Conservation (phyloP, 495 filamentous ascomycete genomes). For the Hypoxylon subgilvum region DNA sequence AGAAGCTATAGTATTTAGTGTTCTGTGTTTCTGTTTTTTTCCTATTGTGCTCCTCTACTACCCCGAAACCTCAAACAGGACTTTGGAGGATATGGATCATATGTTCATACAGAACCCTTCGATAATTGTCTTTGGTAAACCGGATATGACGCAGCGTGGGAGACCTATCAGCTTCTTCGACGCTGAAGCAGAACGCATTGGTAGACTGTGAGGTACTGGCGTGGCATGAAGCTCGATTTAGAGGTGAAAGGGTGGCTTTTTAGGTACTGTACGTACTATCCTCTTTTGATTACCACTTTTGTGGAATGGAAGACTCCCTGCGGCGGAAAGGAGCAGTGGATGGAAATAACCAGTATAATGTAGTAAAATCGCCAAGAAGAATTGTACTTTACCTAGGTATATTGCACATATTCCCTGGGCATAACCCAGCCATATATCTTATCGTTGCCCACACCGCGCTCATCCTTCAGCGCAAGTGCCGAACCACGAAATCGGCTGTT, state of each 20-base stretch:
- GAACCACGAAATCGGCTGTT: slow-evolving; percentile 14
- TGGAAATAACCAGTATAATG: no score
- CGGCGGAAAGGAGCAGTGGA: no score
- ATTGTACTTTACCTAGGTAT: neutral
- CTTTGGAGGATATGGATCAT: slow-evolving; percentile 47
- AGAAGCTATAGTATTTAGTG: slow-evolving; percentile 34
- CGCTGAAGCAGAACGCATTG: slow-evolving; percentile 34
- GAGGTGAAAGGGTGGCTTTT: no score
- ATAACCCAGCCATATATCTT: neutral
- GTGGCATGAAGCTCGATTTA: neutral
- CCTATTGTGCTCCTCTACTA: slow-evolving; percentile 43
- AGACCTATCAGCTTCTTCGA: slow-evolving; percentile 37
- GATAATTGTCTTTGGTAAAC: slow-evolving; percentile 40
- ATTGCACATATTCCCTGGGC: neutral
- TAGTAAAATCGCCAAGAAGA: neutral
- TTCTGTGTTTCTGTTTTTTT: slow-evolving; percentile 37
- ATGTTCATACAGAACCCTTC: slow-evolving; percentile 46
- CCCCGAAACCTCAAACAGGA: slow-evolving; percentile 43
- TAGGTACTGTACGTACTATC: neutral
- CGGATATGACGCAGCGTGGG: slow-evolving; percentile 37
- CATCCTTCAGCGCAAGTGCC: neutral
- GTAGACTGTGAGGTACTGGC: neutral
- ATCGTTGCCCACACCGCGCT: no score
- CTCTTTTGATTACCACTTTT: no score
- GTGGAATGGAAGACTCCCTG: no score